These are phyloP conservation scores for Erodium texanum DNA, from an alignment of 441 rosid genomes.

Conservation along the genomic window DNA sequence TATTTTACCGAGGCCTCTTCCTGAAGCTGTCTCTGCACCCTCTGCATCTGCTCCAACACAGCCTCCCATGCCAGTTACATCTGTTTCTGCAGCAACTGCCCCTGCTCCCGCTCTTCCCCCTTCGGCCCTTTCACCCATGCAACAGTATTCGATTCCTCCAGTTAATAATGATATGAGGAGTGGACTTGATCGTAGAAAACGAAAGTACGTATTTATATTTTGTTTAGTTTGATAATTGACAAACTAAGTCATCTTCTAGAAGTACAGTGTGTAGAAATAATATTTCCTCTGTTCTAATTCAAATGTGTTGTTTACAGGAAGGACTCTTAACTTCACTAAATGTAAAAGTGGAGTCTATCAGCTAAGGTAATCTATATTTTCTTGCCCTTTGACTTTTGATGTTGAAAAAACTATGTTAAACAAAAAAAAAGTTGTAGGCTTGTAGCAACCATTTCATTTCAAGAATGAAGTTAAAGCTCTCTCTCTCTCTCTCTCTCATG, in stretches of 20 bases:
- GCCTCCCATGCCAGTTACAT: constrained; percentile 39
- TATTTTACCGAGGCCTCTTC: no score
- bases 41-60: constrained; percentile 19
- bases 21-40: no score
- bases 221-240: neutral
- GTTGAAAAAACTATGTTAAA: neutral
- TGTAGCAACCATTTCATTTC: neutral
- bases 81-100: constrained; percentile 36
- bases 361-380: constrained; percentile 2
- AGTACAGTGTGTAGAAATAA: neutral
- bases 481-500: no score
- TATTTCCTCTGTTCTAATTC: neutral
- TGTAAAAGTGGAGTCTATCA: neutral
- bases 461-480: neutral
- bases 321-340: neutral
- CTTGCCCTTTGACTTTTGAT: neutral
- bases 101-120: constrained; percentile 35
- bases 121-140: constrained; percentile 64
- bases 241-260: neutral
- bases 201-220: constrained; percentile 46
- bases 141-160: constrained; percentile 28
- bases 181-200: constrained; percentile 72
- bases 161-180: constrained; percentile 38
- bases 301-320: neutral
- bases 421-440: neutral